phyloP scores from a whole-genome alignment of 2,329 filamentous ascomycete genomes.

The Fusarium sp. region DNA sequence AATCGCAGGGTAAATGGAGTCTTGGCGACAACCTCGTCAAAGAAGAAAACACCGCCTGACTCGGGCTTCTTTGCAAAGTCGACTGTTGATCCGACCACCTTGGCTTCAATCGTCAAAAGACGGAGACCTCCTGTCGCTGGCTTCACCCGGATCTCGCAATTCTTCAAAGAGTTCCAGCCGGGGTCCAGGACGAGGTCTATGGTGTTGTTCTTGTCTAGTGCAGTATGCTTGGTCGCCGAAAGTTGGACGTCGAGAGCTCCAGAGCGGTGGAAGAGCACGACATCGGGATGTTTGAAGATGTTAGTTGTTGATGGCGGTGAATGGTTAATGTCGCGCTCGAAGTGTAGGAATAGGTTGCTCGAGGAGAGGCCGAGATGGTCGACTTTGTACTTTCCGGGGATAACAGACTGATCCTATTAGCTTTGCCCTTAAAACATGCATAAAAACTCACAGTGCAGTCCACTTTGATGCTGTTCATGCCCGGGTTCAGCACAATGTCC shows the following conservation, averaged over 20 bases:
- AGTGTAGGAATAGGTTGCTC: constrained; percentile 72
- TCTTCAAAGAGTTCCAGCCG: constrained; percentile 77
- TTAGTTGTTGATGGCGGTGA: constrained; percentile 57
- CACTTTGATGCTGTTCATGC: constrained; percentile 55
- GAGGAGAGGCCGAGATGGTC: constrained; percentile 75
- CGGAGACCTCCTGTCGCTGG: constrained; percentile 74
- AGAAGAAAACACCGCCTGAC: constrained; percentile 64
- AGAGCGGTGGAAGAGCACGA: constrained; percentile 78
- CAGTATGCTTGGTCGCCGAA: constrained; percentile 74
- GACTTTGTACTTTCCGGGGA: constrained; percentile 79
- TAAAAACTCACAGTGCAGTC: constrained; percentile 49
- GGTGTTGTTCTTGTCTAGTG: constrained; percentile 81
- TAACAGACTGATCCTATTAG: constrained; percentile 63
- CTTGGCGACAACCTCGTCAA: constrained; percentile 58
- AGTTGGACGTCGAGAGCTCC: constrained; percentile 76
- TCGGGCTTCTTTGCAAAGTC: constrained; percentile 62
- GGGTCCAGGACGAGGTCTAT: constrained; percentile 79
- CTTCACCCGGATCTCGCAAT: constrained; percentile 69
- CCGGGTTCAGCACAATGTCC: constrained; percentile 55
- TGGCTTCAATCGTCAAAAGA: constrained; percentile 69
- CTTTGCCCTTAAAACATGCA: neutral
- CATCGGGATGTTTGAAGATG: constrained; percentile 68
- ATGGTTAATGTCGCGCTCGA: constrained; percentile 69
- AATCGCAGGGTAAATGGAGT: constrained; percentile 69
- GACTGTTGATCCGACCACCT: constrained; percentile 55